Conservation (phyloP, 129 eudicot genomes). For the Rutidosis leptorrhynchoides region DNA sequence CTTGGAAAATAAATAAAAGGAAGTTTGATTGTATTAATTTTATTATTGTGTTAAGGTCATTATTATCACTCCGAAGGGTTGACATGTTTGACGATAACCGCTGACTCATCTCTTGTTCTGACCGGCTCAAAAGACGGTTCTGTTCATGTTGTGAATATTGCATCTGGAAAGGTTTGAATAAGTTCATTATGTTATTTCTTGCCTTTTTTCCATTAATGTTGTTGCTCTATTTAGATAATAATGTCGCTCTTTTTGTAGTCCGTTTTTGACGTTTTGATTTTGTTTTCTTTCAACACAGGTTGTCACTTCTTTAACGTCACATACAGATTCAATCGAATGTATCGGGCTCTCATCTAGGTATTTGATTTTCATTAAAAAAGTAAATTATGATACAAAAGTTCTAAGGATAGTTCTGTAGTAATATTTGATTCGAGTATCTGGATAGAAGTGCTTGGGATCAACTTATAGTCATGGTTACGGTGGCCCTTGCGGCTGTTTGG, state of each 20-base stretch:
- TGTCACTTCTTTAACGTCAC: conserved; percentile 61
- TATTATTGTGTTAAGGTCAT: conserved; percentile 50
- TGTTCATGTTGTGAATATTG: conserved; percentile 64
- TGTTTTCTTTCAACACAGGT: conserved; percentile 47
- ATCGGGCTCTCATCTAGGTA: conserved; percentile 72
- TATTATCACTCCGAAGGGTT: conserved; percentile 73
- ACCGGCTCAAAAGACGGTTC: conserved; percentile 83
- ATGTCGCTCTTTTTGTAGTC: conserved; percentile 3
- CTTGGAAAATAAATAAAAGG: not conserved
- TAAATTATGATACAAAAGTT: not conserved
- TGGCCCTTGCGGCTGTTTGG: too few relatives aligned
- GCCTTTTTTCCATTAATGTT: not conserved
- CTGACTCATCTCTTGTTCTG: conserved; percentile 82
- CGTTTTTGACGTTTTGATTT: not conserved
- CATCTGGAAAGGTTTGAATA: conserved; percentile 65
- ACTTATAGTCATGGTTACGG: too few relatives aligned
- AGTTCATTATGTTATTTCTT: not conserved
- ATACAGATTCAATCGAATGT: conserved; percentile 77
- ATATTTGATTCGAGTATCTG: not conserved
- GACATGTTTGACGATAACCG: conserved; percentile 73
- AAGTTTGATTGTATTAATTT: not conserved
- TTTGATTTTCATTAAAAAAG: not conserved
- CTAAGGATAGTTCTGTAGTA: not conserved
- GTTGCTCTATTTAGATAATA: not conserved
- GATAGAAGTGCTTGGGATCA: not conserved